These are phyloP conservation scores for Yamadazyma membranifaciens DNA, from an alignment of 1,139 yeast genomes.

Conservation along the genomic window DNA sequence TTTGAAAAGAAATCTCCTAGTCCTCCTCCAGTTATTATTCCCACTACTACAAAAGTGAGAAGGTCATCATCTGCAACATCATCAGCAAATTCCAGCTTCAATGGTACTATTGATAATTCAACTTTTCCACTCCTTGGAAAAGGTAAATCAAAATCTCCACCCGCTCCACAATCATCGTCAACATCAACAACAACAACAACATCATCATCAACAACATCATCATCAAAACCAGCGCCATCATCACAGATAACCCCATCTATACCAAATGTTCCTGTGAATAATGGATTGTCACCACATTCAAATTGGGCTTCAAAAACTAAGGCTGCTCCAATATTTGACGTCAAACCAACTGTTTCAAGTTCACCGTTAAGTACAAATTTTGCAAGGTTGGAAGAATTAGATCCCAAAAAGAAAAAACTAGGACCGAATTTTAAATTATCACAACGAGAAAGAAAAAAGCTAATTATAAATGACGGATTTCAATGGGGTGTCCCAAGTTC, in stretches of 20 bases:
- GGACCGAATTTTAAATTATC: constrained; percentile 42
- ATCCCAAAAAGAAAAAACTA: constrained; percentile 27
- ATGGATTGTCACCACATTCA: constrained; percentile 29
- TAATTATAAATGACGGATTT: constrained; percentile 10
- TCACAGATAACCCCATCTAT: too few species aligned
- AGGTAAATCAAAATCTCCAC: constrained; percentile 2
- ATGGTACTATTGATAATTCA: not conserved
- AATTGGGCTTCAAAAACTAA: constrained; percentile 29
- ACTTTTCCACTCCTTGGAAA: constrained; percentile 8
- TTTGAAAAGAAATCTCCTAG: constrained; percentile 11
- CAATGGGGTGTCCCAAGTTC: constrained; percentile 5
- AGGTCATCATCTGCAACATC: not conserved
- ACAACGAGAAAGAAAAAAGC: constrained; percentile 51
- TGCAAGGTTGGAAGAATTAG: constrained; percentile 7
- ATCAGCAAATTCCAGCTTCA: not conserved
- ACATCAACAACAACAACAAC: not conserved
- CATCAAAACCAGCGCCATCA: too few species aligned
- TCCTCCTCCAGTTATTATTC: constrained; percentile 6
- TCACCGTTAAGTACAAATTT: constrained; percentile 2
- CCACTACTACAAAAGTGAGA: constrained; percentile 1
- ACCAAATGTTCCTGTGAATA: not conserved
- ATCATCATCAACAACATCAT: too few species aligned
- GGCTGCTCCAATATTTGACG: constrained; percentile 15
- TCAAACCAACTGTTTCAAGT: not conserved
- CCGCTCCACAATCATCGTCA: not conserved